Conservation (phyloP, 257 asterid species). For the Solanum dulcamara region DNA sequence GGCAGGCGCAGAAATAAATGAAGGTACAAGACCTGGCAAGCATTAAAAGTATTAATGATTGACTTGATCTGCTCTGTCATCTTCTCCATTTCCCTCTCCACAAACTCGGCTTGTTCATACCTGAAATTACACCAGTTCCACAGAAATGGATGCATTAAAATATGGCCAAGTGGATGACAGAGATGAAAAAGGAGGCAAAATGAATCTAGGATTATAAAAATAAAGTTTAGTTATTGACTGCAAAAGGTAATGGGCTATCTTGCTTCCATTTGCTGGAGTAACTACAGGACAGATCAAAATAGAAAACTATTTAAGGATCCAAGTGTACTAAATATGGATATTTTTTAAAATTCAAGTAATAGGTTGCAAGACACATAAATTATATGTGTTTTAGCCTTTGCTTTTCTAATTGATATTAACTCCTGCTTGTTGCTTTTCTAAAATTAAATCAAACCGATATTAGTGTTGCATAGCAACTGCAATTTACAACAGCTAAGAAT, state of each 20-base stretch:
- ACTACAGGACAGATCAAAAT: background rate
- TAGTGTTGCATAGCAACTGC: too few relatives aligned
- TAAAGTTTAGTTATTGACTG: background rate
- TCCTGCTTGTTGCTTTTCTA: too few relatives aligned
- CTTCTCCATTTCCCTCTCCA: slow-evolving; percentile 76
- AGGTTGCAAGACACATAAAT: too few relatives aligned
- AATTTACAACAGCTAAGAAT: too few relatives aligned
- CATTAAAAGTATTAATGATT: slow-evolving; percentile 61
- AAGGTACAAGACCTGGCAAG: slow-evolving; percentile 48
- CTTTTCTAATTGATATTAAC: too few relatives aligned
- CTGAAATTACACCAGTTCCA: slow-evolving; percentile 24
- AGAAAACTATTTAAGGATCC: background rate
- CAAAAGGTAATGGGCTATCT: background rate
- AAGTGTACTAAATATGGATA: background rate
- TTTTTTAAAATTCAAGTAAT: too few relatives aligned
- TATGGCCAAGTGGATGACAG: background rate
- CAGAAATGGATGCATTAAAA: background rate
- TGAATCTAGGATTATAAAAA: background rate
- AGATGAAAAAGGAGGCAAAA: background rate
- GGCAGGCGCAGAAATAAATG: background rate
- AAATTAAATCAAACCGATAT: too few relatives aligned
- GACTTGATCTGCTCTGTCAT: slow-evolving; percentile 82
- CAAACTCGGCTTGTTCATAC: slow-evolving; percentile 82
- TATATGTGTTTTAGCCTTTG: too few relatives aligned
- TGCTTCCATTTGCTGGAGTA: background rate